Evolutionary conservation across 1,284 basidiomycete genomes (phyloP).

Genomic region (Sporisorium sorghi): DNA sequence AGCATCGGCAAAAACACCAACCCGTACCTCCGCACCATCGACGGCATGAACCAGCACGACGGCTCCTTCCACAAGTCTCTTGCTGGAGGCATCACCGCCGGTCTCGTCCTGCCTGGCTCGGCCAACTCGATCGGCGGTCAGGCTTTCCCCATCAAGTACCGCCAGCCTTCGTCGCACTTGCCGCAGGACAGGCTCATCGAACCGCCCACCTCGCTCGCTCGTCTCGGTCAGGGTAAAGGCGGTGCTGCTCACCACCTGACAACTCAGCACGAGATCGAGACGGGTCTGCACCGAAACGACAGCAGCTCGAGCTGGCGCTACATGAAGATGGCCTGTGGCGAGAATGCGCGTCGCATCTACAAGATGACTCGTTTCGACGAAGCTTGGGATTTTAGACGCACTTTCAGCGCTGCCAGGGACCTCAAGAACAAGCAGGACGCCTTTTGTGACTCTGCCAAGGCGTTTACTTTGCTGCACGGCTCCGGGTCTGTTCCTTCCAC

Average conservation of each 20-base stretch:
- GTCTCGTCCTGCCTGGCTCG: constrained; percentile 76
- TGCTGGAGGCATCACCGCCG: constrained; percentile 78
- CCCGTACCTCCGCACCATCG: constrained; percentile 77
- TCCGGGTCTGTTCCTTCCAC: constrained; percentile 74
- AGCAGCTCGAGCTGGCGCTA: constrained; percentile 58
- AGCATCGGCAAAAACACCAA: constrained; percentile 72
- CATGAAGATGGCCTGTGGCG: constrained; percentile 71
- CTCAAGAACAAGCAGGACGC: constrained; percentile 81
- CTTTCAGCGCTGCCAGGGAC: constrained; percentile 79
- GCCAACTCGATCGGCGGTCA: constrained; percentile 78
- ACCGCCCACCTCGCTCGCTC: constrained; percentile 53
- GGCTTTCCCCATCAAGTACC: constrained; percentile 77
- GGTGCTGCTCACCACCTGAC: not conserved
- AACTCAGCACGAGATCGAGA: constrained; percentile 1
- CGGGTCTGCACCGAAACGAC: constrained; percentile 55
- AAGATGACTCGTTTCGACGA: constrained; percentile 73
- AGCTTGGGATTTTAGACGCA: constrained; percentile 74
- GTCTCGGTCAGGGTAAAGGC: constrained; percentile 49
- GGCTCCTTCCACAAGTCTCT: constrained; percentile 74
- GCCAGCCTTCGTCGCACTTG: constrained; percentile 41
- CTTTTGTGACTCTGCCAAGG: constrained; percentile 72
- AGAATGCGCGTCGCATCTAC: constrained; percentile 73
- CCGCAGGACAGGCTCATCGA: constrained; percentile 58
- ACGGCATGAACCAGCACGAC: constrained; percentile 77
- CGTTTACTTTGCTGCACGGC: constrained; percentile 31